Percentiles rank a stretch among this genome's conserved stretches.
These are phyloP conservation scores for Elsinoe fawcettii DNA, from an alignment of 2,329 filamentous ascomycete species.

Conservation along the genomic window DNA sequence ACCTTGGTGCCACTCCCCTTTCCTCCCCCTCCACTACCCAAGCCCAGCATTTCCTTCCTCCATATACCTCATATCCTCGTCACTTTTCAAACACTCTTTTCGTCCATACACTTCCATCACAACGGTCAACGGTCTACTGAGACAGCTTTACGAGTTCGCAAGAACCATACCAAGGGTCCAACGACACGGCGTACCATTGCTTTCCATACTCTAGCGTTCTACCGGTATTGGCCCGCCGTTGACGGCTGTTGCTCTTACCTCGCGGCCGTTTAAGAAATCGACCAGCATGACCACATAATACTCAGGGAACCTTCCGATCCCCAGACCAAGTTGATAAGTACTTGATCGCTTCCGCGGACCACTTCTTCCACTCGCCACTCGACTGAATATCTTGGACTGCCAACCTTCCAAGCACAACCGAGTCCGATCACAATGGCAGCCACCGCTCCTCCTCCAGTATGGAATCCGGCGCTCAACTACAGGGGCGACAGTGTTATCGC, in stretches of 20 bases:
- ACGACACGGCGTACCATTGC: not conserved
- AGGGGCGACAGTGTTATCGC: conserved; percentile 6
- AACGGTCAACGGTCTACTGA: not conserved
- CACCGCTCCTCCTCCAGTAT: not conserved
- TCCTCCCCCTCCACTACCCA: not conserved
- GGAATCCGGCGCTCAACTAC: conserved; percentile 1
- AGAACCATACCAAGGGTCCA: conserved; percentile 8
- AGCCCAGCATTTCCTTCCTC: not conserved
- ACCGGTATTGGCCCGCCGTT: conserved; percentile 10
- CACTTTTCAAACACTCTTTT: not conserved
- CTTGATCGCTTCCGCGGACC: conserved; percentile 1
- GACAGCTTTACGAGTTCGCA: not conserved
- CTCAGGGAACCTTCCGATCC: not conserved
- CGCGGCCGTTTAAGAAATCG: conserved; percentile 2
- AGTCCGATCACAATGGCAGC: conserved; percentile 1
- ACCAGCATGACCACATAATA: conserved; percentile 8
- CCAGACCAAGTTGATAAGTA: conserved; percentile 7
- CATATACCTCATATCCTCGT: not conserved
- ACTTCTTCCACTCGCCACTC: not conserved
- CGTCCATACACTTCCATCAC: not conserved
- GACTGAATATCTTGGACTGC: not conserved
- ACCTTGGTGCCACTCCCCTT: not conserved
- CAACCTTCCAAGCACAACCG: not conserved
- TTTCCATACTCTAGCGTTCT: not conserved
- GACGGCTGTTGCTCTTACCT: conserved; percentile 11